Percentiles rank a stretch among this genome's conserved stretches.
phyloP scores from a whole-genome alignment of 2,329 filamentous ascomycete genomes.

The Fusarium illudens region DNA sequence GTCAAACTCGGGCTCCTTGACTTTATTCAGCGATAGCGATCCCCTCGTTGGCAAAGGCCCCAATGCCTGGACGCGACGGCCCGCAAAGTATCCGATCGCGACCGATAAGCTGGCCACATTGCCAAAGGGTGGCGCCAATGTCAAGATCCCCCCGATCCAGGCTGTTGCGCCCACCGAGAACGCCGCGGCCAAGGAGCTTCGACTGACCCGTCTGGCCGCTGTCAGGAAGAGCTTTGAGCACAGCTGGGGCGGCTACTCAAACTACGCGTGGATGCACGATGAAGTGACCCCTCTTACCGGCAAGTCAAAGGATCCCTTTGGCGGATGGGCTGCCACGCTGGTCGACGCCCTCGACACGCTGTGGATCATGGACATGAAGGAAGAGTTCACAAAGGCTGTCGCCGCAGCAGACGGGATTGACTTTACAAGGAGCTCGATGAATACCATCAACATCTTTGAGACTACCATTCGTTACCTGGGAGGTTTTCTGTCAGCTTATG shows the following conservation, averaged over 20 bases:
- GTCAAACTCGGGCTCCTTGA: conserved; percentile 29
- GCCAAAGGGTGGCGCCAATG: conserved; percentile 44
- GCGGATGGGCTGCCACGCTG: conserved; percentile 71
- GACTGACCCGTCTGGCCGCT: conserved; percentile 50
- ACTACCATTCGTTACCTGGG: conserved; percentile 74
- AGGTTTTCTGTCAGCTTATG: conserved; percentile 71
- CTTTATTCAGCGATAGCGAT: conserved; percentile 29
- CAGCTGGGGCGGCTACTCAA: conserved; percentile 68
- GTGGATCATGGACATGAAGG: conserved; percentile 73
- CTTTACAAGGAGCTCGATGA: conserved; percentile 59
- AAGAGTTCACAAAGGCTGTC: conserved; percentile 70
- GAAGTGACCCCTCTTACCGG: conserved; percentile 67
- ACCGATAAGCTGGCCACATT: conserved; percentile 41
- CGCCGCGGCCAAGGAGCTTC: conserved; percentile 41
- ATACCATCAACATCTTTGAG: conserved; percentile 70
- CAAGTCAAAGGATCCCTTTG: conserved; percentile 62
- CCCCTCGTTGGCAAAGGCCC: conserved; percentile 36
- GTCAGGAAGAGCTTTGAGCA: conserved; percentile 62
- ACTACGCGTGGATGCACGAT: conserved; percentile 69
- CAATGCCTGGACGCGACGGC: conserved; percentile 36
- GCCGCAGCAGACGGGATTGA: conserved; percentile 64
- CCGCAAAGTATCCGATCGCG: conserved; percentile 36
- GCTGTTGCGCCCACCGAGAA: conserved; percentile 47
- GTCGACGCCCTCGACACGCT: conserved; percentile 72
- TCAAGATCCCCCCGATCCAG: conserved; percentile 42